phyloP scores from a whole-genome alignment of 441 rosid species.

The Biscutella auriculata region DNA sequence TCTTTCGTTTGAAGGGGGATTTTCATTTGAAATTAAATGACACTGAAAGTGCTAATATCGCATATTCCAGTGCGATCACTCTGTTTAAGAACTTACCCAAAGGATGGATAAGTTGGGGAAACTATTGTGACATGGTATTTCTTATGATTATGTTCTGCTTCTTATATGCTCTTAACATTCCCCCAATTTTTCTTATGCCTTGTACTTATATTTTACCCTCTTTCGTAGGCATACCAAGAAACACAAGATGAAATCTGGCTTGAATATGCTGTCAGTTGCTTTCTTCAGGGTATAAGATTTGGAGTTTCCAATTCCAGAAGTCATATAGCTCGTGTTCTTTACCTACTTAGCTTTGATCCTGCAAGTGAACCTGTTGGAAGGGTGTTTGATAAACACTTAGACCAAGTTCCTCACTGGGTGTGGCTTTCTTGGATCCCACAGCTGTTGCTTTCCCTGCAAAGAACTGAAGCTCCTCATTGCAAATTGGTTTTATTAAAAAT shows the following conservation, averaged over 20 bases:
- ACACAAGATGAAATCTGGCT: slow-evolving; percentile 87
- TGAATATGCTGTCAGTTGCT: slow-evolving; percentile 95
- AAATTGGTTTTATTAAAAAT: slow-evolving; percentile 85
- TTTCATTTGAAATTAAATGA: slow-evolving; percentile 70
- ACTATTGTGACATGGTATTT: slow-evolving; percentile 86
- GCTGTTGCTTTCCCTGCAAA: slow-evolving; percentile 89
- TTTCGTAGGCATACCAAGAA: slow-evolving; percentile 77
- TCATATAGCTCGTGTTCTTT: slow-evolving; percentile 92
- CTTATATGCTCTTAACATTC: neutral
- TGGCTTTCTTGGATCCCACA: slow-evolving; percentile 99
- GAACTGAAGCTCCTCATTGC: slow-evolving; percentile 95
- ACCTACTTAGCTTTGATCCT: slow-evolving; percentile 95
- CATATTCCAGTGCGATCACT: slow-evolving; percentile 80
- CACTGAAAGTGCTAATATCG: slow-evolving; percentile 70
- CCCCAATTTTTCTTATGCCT: neutral
- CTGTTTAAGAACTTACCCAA: slow-evolving; percentile 87
- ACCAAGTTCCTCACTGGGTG: slow-evolving; percentile 95
- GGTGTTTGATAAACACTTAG: slow-evolving; percentile 87
- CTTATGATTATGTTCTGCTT: slow-evolving; percentile 52
- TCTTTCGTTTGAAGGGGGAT: slow-evolving; percentile 80
- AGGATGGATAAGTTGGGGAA: slow-evolving; percentile 99
- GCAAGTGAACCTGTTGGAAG: slow-evolving; percentile 88
- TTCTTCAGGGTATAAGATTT: slow-evolving; percentile 97
- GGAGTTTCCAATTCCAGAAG: slow-evolving; percentile 94
- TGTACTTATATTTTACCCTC: slow-evolving; percentile 6